Percentiles rank a stretch among this genome's conserved stretches.
These are phyloP conservation scores for Deakozyma indianensis DNA, from an alignment of 805 yeast genomes.

Conservation along the genomic window DNA sequence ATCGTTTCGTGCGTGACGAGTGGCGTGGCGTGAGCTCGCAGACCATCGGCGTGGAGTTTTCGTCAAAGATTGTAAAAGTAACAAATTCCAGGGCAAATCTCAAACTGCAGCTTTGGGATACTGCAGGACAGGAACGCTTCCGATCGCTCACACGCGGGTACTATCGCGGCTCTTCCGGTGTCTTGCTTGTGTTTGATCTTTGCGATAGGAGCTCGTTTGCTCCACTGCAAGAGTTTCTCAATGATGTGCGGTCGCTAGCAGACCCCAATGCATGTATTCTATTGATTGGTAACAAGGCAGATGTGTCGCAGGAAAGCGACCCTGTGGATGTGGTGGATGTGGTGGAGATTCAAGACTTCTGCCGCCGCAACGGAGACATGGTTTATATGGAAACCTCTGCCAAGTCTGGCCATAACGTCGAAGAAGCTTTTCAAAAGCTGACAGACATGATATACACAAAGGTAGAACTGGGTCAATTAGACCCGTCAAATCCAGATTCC, in stretches of 20 bases:
- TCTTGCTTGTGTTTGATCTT: constrained; percentile 79
- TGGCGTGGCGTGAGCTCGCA: constrained; percentile 23
- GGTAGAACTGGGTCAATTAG: constrained; percentile 32
- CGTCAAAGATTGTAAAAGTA: constrained; percentile 22
- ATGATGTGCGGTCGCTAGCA: constrained; percentile 80
- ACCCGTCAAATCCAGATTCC: constrained; percentile 30
- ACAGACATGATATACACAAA: constrained; percentile 29
- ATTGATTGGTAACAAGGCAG: constrained; percentile 83
- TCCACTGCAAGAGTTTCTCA: constrained; percentile 74
- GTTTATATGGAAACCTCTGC: constrained; percentile 30
- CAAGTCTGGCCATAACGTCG: constrained; percentile 26
- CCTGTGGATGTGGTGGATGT: constrained; percentile 19
- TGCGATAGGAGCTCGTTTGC: constrained; percentile 76
- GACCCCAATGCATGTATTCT: constrained; percentile 86
- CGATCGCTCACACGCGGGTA: constrained; percentile 90
- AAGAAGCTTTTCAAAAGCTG: constrained; percentile 26
- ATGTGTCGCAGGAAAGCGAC: constrained; percentile 35
- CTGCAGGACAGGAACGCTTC: constrained; percentile 94
- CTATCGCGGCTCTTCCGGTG: constrained; percentile 92
- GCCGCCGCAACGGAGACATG: constrained; percentile 20
- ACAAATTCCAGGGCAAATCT: constrained; percentile 21
- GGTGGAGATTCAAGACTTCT: constrained; percentile 23
- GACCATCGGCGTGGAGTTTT: constrained; percentile 26
- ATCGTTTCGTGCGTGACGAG: constrained; percentile 25
- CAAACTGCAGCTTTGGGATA: constrained; percentile 92